Base-by-base conservation (phyloP, 75 land plant genomes). In the Cryptomeria japonica region DNA sequence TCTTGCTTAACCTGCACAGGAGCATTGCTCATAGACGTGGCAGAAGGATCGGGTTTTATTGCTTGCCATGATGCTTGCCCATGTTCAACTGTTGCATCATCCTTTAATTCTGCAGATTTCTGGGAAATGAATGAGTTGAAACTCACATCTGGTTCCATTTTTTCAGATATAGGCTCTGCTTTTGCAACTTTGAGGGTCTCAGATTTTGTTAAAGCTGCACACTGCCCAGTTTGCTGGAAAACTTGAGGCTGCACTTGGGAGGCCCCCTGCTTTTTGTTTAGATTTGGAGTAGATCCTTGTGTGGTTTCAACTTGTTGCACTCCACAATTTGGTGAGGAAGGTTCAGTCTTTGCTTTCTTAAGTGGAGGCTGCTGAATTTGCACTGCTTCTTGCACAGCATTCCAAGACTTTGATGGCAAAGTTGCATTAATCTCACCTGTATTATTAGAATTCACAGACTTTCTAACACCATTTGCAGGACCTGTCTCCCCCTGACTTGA, bases 331-430 rank as follows among this genome's bases (percentile, higher is more conserved):
- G 89, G 88, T 7, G 90, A 91, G 25, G 88, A 14, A 51, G 90
- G 92, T 88, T 95, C 97, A 44, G 86, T 87, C 88, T 98, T 98
- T 64, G 91, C 83, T 12, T 96, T 94, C 86, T 98, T 98, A 1
- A 84, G 51, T 68, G 93, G 90, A 76, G 92, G 90, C 42, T 91
- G 91, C 55, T 86, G 28, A 76, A 87, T 92, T 38, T 90, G 92
- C 72, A 87, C 88, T 46, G 83, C 87, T 72, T 88, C 94, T 72
- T 51, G 75, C 80, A 86, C 73, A 18, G 88, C 38, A 75, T 78
- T 86, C 78, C 41, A 49, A 85, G 83, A 31, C 76, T 86, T 90
- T n/a, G 80, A 70, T 44, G 88, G 68, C 79, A 89, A 85, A 79
- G 82, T 79, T 85, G 80, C 88, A 77, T 86, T 47, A 55, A 73